These are phyloP conservation scores for Podaxis sp. DNA, from an alignment of 768 basidiomycete species.

Conservation along the genomic window DNA sequence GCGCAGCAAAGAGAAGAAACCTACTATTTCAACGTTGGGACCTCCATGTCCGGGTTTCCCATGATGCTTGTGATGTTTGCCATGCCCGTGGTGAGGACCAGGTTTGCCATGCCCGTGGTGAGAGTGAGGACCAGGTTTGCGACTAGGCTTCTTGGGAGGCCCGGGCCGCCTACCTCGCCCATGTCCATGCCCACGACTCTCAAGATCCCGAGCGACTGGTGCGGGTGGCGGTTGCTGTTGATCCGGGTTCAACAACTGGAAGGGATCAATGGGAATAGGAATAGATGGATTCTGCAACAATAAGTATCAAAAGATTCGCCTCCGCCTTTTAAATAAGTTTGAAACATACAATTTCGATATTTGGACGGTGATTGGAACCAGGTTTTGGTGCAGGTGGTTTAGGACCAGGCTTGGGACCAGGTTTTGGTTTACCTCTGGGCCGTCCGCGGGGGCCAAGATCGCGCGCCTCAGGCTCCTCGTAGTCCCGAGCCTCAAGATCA, in stretches of 20 bases:
- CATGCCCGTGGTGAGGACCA: too few species aligned
- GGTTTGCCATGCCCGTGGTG: neutral
- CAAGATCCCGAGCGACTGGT: neutral
- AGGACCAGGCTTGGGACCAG: neutral
- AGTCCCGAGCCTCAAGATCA: neutral
- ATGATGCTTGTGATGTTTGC: neutral
- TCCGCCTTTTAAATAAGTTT: neutral
- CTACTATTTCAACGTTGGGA: neutral
- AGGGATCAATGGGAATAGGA: neutral
- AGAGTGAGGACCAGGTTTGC: neutral
- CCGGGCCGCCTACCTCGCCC: neutral
- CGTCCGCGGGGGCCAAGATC: neutral
- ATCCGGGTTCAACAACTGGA: neutral
- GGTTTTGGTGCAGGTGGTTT: neutral
- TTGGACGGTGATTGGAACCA: neutral
- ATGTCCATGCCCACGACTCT: neutral
- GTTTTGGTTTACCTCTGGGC: neutral
- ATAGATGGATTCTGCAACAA: neutral
- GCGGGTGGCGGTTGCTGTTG: neutral
- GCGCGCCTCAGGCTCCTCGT: neutral
- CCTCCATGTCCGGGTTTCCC: neutral
- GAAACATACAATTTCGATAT: neutral
- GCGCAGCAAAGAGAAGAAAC: neutral
- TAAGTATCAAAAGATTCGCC: neutral
- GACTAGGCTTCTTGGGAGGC: neutral